Conservation (phyloP, 805 yeast species). For the Wickerhamomyces sydowiorum region DNA sequence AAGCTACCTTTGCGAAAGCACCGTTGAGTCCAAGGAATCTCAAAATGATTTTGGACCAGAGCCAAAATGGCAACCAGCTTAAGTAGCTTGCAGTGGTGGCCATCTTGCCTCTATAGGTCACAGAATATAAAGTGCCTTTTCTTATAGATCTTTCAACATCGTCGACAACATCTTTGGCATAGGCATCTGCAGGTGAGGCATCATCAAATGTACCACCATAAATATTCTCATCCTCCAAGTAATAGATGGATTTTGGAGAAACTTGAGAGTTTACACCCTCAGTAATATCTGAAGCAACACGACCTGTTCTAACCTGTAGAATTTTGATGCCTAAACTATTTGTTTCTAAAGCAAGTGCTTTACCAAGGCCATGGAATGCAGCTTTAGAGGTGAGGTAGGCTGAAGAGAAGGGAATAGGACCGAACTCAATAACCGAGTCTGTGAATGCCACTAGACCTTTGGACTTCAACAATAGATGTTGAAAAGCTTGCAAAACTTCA, state of each 20-base stretch:
- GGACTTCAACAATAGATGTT: slow-evolving; percentile 25
- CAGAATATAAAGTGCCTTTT: slow-evolving; percentile 2
- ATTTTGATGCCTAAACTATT: slow-evolving; percentile 33
- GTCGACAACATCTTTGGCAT: slow-evolving; percentile 32
- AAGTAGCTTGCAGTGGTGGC: slow-evolving; percentile 7
- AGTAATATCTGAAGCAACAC: slow-evolving; percentile 30
- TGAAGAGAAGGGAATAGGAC: slow-evolving; percentile 29
- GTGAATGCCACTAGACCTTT: slow-evolving; percentile 34
- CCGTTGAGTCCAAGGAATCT: not conserved
- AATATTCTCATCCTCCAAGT: slow-evolving; percentile 5
- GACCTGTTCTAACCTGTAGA: slow-evolving; percentile 34
- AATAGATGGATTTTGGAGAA: slow-evolving; percentile 10
- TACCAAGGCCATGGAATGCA: slow-evolving; percentile 33
- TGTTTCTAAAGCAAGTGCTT: slow-evolving; percentile 29
- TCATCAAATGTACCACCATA: not conserved
- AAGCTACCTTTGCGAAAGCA: not conserved
- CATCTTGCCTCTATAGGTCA: slow-evolving; percentile 8
- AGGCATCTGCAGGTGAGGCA: slow-evolving; percentile 26
- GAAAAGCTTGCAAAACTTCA: slow-evolving; percentile 28
- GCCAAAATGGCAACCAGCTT: slow-evolving; percentile 2
- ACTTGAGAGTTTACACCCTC: slow-evolving; percentile 1
- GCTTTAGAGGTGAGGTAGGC: slow-evolving; percentile 34
- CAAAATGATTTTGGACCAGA: not conserved
- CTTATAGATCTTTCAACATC: slow-evolving; percentile 21
- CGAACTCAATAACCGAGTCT: slow-evolving; percentile 27